Evolutionary conservation across 2,329 filamentous ascomycete genomes (phyloP), one percentile per base, ranked within the genome.

Genomic region (Colletotrichum higginsianum): DNA sequence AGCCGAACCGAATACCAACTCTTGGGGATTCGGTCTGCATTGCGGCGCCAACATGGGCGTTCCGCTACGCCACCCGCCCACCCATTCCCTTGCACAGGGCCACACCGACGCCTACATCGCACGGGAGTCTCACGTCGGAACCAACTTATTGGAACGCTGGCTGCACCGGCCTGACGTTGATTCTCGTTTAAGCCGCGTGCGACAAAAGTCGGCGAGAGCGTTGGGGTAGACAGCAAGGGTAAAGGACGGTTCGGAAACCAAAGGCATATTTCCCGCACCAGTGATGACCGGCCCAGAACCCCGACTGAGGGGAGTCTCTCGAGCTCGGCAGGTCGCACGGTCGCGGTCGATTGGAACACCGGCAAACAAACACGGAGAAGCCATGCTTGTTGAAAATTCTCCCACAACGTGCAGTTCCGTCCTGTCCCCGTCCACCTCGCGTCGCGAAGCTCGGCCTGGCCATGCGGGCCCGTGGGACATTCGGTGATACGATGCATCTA

Each of bases 401-500:
- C 35, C 12, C 55, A 42, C 55, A 15, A 15, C 55, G 35, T 3
- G 13, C 55, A 11, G 55, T 57, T 42, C 23, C 38, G 55, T 42
- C 12, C 35, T 8, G 35, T 15, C 53, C 52, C 56, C 23, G 30
- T 23, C 7, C 53, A 66, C 21, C 30, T 60, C 55, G 52, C 46
- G 30, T 40, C 46, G 46, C 46, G 13, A 52, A 62, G 21, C 35
- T 42, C 15, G 46, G 46, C 13, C 52, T 55, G 52, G 57, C 23
- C 21, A 42, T 16, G 40, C 23, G 35, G 35, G 21, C 55, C 55
- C 21, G 46, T 57, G 38, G 44, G 26, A 46, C 30, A 2, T 35
- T 35, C 13, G 30, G 57, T 62, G 55, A 49, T 23, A 50, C 42
- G 47, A 53, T 67, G 63, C 67, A 57, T 50, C 44, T 61, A 9